Evolutionary conservation across 257 asterid genomes (phyloP).

Genomic region (Mitragyna speciosa): DNA sequence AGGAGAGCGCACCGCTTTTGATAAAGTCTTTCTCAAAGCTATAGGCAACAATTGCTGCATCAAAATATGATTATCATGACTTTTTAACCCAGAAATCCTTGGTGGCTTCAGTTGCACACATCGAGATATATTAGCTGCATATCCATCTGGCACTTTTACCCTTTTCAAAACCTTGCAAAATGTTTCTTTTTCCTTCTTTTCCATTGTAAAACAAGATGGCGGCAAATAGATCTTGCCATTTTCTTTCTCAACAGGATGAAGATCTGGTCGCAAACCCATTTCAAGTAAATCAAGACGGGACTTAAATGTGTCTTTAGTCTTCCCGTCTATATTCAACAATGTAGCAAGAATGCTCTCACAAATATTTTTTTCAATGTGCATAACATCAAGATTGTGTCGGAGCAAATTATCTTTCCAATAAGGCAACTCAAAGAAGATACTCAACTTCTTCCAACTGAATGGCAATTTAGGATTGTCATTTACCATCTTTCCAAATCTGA

Average conservation of each 20-base stretch:
- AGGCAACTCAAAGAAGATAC: too few species aligned
- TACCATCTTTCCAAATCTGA: too few species aligned
- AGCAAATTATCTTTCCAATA: neutral
- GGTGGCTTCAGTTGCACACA: neutral
- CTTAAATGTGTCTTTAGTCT: too few species aligned
- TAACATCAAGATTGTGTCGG: neutral
- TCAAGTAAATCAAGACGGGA: too few species aligned
- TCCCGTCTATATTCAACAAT: neutral
- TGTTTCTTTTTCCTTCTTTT: neutral
- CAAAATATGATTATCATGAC: neutral
- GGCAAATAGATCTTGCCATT: too few species aligned
- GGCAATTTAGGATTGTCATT: too few species aligned
- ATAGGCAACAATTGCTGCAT: neutral
- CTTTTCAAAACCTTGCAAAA: neutral
- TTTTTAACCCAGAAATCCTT: neutral
- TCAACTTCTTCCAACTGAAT: too few species aligned
- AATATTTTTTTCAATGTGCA: neutral
- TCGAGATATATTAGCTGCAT: neutral
- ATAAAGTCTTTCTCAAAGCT: neutral
- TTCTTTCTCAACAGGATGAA: too few species aligned
- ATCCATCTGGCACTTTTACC: neutral
- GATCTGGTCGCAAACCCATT: too few species aligned
- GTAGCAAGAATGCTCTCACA: neutral
- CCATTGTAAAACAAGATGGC: too few species aligned
- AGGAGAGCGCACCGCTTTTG: neutral